These are phyloP conservation scores for Castanea crenata DNA, from an alignment of 306 rosid genomes.

Conservation along the genomic window DNA sequence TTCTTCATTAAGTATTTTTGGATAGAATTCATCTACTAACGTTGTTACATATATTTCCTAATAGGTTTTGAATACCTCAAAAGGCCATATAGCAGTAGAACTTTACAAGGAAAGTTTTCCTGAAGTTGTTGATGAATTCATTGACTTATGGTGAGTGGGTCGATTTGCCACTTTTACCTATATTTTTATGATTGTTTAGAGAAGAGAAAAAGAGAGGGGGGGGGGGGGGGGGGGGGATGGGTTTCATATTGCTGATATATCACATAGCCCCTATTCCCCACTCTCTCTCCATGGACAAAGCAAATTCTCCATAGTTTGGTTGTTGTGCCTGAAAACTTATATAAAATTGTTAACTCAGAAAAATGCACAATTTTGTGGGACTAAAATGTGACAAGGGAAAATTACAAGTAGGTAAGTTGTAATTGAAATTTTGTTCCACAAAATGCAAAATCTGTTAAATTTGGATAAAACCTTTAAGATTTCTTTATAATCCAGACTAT, in stretches of 20 bases:
- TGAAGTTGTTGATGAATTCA: slow-evolving; percentile 95
- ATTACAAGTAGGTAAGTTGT: too few relatives aligned
- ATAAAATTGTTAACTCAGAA: neutral
- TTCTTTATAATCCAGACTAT: too few relatives aligned
- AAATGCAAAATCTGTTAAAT: too few relatives aligned
- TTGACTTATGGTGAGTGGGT: slow-evolving; percentile 85
- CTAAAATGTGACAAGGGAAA: too few relatives aligned
- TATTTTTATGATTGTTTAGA: neutral
- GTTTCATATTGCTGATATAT: neutral
- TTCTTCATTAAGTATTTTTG: slow-evolving; percentile 1
- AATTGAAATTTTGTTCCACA: too few relatives aligned
- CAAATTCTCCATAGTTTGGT: neutral
- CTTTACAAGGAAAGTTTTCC: slow-evolving; percentile 88
- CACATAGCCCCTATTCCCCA: neutral
- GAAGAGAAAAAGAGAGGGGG: too few relatives aligned
- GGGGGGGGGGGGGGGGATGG: too few relatives aligned
- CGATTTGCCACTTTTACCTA: neutral
- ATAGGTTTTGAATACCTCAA: slow-evolving; percentile 82
- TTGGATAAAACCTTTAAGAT: too few relatives aligned
- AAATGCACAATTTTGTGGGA: neutral
- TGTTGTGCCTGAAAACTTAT: neutral
- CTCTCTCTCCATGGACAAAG: neutral
- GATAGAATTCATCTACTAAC: slow-evolving; percentile 7
- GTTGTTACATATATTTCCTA: neutral
- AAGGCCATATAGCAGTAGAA: slow-evolving; percentile 69